Conservation (phyloP, 2,329 filamentous ascomycete species). For the Lomentospora prolificans region DNA sequence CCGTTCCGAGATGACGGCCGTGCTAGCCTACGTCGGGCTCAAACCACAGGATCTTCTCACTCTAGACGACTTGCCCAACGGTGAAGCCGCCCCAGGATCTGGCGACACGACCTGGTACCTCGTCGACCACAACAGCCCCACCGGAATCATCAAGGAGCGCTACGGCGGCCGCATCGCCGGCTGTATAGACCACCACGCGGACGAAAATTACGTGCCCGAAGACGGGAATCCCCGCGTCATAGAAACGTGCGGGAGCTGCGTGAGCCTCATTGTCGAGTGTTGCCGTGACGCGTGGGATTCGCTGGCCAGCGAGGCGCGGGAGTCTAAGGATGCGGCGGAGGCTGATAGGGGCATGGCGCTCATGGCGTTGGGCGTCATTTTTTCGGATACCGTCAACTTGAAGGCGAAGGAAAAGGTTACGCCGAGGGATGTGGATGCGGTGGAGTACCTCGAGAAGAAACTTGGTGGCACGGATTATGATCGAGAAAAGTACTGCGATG, state of each 20-base stretch:
- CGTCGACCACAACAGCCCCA: conserved; percentile 70
- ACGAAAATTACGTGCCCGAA: conserved; percentile 47
- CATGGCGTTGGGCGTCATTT: conserved; percentile 58
- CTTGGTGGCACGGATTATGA: conserved; percentile 22
- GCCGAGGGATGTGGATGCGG: conserved; percentile 47
- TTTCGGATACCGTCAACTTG: conserved; percentile 65
- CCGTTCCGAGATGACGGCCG: conserved; percentile 61
- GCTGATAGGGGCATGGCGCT: conserved; percentile 52
- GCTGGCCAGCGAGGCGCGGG: not conserved
- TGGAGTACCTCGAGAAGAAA: conserved; percentile 45
- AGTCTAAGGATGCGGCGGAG: conserved; percentile 15
- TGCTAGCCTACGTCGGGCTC: conserved; percentile 52
- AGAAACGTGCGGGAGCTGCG: conserved; percentile 60
- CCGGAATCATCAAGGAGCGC: conserved; percentile 45
- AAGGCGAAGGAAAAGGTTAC: conserved; percentile 54
- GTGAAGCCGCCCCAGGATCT: conserved; percentile 28
- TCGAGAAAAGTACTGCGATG: conserved; percentile 44
- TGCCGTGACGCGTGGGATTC: conserved; percentile 45
- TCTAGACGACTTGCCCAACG: conserved; percentile 35
- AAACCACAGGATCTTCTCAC: conserved; percentile 54
- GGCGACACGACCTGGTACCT: conserved; percentile 59
- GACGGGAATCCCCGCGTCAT: conserved; percentile 50
- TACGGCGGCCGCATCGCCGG: conserved; percentile 48
- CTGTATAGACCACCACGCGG: conserved; percentile 71
- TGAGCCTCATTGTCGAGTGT: conserved; percentile 57